These are phyloP conservation scores for Leccinum pachyderme DNA, from an alignment of 1,284 basidiomycete species.

Conservation along the genomic window DNA sequence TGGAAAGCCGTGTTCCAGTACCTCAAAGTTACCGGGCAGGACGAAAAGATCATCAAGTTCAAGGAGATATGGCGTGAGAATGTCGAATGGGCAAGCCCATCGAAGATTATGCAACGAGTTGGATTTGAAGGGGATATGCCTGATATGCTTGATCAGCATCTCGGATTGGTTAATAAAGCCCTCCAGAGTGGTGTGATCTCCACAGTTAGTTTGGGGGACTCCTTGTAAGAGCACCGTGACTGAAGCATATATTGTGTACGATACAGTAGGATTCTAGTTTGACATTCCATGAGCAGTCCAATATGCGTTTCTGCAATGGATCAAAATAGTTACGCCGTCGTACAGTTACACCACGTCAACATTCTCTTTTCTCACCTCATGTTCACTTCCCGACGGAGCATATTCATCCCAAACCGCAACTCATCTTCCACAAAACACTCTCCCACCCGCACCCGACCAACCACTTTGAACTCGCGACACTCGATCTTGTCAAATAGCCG, in stretches of 20 bases:
- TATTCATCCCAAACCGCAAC: conserved; percentile 24
- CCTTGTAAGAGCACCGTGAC: neutral
- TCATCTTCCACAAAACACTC: conserved; percentile 11
- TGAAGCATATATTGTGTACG: neutral
- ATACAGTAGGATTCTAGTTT: neutral
- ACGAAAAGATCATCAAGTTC: conserved; percentile 2
- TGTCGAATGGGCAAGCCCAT: conserved; percentile 9
- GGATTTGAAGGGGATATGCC: neutral
- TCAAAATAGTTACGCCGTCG: neutral
- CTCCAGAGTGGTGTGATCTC: neutral
- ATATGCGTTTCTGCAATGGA: neutral
- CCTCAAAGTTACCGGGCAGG: conserved; percentile 5
- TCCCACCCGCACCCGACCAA: conserved; percentile 18
- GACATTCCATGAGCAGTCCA: no score
- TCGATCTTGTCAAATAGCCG: conserved; percentile 34
- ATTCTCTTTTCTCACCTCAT: conserved; percentile 14
- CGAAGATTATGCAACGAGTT: neutral
- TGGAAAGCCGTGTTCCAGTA: conserved; percentile 18
- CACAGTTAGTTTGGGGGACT: neutral
- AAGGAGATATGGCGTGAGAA: conserved; percentile 16
- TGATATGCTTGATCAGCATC: conserved; percentile 4
- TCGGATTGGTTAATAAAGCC: neutral
- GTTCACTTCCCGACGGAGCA: conserved; percentile 19
- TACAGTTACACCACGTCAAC: neutral
- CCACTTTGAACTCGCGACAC: conserved; percentile 29